These are phyloP conservation scores for Stipa capillata DNA, from an alignment of 176 grass and related monocot genomes.

Conservation along the genomic window DNA sequence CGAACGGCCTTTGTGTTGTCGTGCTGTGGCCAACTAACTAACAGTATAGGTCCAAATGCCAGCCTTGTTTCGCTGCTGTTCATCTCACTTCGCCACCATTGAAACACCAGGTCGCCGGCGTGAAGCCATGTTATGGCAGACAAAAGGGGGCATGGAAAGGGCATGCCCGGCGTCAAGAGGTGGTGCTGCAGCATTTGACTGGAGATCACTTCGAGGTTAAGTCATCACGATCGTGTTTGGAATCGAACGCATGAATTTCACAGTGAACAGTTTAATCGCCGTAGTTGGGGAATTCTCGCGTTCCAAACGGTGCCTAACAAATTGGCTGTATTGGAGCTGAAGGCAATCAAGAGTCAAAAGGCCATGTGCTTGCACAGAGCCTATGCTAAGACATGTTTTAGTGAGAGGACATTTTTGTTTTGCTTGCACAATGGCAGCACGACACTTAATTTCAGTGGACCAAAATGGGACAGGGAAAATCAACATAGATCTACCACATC, in stretches of 20 bases:
- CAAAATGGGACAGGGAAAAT: not conserved
- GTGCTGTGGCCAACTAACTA: slow-evolving; percentile 11
- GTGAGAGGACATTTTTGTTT: not conserved
- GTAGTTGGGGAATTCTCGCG: too few relatives aligned
- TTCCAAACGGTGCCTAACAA: too few relatives aligned
- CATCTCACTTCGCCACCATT: not conserved
- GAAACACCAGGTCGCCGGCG: not conserved
- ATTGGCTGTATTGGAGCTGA: not conserved
- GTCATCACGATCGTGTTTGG: too few relatives aligned
- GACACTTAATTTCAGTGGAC: not conserved
- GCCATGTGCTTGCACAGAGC: not conserved
- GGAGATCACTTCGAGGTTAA: too few relatives aligned
- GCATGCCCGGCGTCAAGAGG: too few relatives aligned
- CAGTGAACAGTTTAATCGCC: too few relatives aligned
- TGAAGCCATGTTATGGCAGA: not conserved
- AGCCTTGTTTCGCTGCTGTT: slow-evolving; percentile 26
- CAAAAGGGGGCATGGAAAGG: too few relatives aligned
- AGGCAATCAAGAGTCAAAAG: not conserved
- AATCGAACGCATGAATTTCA: too few relatives aligned
- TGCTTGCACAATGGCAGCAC: slow-evolving; percentile 12
- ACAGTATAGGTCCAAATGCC: slow-evolving; percentile 34
- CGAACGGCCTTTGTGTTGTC: not conserved
- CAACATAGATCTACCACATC: not conserved
- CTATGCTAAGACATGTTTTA: not conserved
- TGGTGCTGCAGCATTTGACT: not conserved